Base-by-base conservation (phyloP, 768 basidiomycete genomes). In the Rhodotorula kratochvilovae region DNA sequence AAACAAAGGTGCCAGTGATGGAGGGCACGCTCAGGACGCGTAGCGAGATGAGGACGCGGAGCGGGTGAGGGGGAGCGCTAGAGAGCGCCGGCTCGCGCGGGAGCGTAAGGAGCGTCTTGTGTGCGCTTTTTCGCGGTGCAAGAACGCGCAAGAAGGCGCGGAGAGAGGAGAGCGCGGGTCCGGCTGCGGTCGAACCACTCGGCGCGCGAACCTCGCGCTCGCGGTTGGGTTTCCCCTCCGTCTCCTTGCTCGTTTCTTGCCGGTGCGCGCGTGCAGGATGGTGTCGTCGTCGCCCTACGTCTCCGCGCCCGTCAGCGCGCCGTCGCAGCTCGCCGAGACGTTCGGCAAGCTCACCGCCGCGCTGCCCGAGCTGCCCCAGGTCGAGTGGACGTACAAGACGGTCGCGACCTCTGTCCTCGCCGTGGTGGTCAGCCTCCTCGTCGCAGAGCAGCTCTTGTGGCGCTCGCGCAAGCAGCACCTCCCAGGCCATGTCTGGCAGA, bases 391-490 rank as follows among this genome's bases (percentile, higher is more conserved):
- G 8, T 12, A 5, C 29, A 27, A 29, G 57, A 58, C 58, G 39
- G 48, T 75, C 61, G 63, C 67, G 23, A 64, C 66, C 3, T 45
- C 76, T 10, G 45, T 68, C 11, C 66, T 76, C 46, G 87, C 86
- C 51, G 80, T 95, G 77, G 74, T 96, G 68, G 80, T 86, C 61
- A 83, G 89, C 21, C 86, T 99, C 53, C 87, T 99, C 61, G 82
- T 87, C 57, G 84, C 95, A 63, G 95, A 99, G 79, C 93, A 96
- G 82, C 83, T 85, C 43, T 86, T 93, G 29, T 99, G 95, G 81
- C 84, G 95, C 46, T 85, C 85, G 79, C 94, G 96, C 83, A 98
- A 98, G 79, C 86, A 84, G 29, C 86, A 89, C 76, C 85, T 97
- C 13, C 93, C 95, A 0, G 95, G 95, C 12, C 56, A 57, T 36